Evolutionary conservation across 1,139 yeast species (phyloP).

Genomic region (Taiozyma sp.): DNA sequence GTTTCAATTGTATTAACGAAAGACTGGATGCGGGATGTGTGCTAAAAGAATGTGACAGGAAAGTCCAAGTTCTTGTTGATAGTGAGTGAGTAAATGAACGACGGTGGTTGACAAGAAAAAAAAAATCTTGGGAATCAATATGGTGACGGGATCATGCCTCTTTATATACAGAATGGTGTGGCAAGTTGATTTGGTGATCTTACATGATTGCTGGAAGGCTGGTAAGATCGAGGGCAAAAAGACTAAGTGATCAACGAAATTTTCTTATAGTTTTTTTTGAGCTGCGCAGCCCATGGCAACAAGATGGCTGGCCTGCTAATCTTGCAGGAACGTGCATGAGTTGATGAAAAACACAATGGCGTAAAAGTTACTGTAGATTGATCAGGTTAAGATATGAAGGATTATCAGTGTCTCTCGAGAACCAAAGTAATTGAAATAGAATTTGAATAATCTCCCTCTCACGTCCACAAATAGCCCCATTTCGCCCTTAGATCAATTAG

Average conservation of each 20-base stretch:
- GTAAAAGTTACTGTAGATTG: neutral
- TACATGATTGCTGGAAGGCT: slow-evolving; percentile 2
- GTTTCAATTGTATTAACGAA: neutral
- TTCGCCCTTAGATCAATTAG: neutral
- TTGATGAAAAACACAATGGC: neutral
- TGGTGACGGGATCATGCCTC: neutral
- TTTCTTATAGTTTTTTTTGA: neutral
- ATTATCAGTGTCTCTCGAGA: neutral
- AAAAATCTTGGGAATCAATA: neutral
- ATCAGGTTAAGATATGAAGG: neutral
- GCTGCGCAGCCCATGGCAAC: neutral
- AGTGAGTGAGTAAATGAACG: slow-evolving; percentile 5
- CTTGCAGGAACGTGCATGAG: neutral
- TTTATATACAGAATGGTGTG: neutral
- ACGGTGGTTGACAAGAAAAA: slow-evolving; percentile 1
- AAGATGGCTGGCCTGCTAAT: neutral
- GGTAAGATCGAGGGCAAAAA: neutral
- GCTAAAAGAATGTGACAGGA: neutral
- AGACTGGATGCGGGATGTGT: neutral
- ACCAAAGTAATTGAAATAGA: no score
- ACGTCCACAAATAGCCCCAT: neutral
- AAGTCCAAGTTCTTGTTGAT: neutral
- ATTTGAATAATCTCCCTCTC: neutral
- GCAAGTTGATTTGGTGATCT: slow-evolving; percentile 1
- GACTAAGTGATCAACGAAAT: neutral